phyloP scores from a whole-genome alignment of 2,329 filamentous ascomycete species.

The Neurospora sp. region DNA sequence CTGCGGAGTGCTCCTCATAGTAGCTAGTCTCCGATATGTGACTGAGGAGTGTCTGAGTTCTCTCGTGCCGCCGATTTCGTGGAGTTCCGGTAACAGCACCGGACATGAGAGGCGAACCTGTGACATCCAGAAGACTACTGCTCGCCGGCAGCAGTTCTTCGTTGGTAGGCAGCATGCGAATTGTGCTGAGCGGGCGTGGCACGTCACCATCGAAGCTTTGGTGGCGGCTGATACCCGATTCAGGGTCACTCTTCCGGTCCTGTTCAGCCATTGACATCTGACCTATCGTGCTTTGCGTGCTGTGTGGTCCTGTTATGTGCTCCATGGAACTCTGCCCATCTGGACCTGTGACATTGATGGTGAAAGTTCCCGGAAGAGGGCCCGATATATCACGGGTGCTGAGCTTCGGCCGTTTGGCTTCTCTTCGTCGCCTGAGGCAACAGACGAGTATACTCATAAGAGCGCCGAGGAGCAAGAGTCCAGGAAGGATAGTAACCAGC shows the following conservation, averaged over 20 bases:
- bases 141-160: background rate
- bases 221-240: constrained; percentile 1
- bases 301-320: background rate
- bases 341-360: constrained; percentile 13
- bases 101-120: background rate
- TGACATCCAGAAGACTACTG: background rate
- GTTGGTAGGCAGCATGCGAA: constrained; percentile 6
- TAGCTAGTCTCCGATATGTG: constrained; percentile 18
- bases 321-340: background rate
- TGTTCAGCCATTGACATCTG: background rate
- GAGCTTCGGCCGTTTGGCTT: constrained; percentile 10
- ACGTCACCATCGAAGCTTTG: background rate
- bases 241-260: constrained; percentile 4
- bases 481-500: constrained; percentile 8
- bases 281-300: background rate
- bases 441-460: constrained; percentile 23
- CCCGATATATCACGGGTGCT: constrained; percentile 22
- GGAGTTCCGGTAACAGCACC: background rate
- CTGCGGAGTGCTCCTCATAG: constrained; percentile 16
- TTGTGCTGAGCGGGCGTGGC: background rate
- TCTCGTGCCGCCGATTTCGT: constrained; percentile 2
- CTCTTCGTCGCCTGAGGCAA: constrained; percentile 20
- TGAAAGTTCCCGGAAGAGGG: constrained; percentile 22
- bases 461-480: constrained; percentile 27
- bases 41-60: constrained; percentile 12